A percentile compares a stretch with the other conserved stretches of the same genome.
Evolutionary conservation across 495 filamentous ascomycete species (phyloP).

Genomic region (Talaromyces nanjingensis): DNA sequence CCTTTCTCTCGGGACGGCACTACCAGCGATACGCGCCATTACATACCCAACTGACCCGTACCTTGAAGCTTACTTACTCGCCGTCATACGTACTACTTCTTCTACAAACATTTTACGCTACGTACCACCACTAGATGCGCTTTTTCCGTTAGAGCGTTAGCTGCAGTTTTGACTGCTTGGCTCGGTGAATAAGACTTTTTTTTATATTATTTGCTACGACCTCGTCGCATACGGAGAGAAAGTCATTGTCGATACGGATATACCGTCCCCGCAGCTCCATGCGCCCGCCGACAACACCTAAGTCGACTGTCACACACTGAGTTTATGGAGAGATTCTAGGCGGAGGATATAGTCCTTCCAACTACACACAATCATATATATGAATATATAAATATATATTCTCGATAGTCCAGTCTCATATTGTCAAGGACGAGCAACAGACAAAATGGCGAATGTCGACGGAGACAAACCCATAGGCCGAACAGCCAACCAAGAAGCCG

Average conservation of each 20-base stretch:
- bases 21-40: neutral
- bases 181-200: neutral
- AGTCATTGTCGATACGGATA: neutral
- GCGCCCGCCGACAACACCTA: neutral
- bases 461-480: neutral
- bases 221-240: neutral
- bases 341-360: neutral
- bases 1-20: constrained; percentile 1
- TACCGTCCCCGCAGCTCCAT: neutral
- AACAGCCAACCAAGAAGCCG: neutral
- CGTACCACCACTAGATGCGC: neutral
- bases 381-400: neutral
- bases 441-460: neutral
- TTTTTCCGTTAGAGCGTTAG: neutral
- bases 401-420: neutral
- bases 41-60: neutral
- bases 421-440: neutral
- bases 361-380: neutral
- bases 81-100: neutral
- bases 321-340: neutral
- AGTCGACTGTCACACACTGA: neutral
- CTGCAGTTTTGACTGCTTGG: neutral
- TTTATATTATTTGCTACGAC: neutral
- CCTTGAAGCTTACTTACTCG: neutral
- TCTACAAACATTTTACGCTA: neutral